These are phyloP conservation scores for Closterium sp. DNA, from an alignment of 139 green algal genomes.

Conservation along the genomic window DNA sequence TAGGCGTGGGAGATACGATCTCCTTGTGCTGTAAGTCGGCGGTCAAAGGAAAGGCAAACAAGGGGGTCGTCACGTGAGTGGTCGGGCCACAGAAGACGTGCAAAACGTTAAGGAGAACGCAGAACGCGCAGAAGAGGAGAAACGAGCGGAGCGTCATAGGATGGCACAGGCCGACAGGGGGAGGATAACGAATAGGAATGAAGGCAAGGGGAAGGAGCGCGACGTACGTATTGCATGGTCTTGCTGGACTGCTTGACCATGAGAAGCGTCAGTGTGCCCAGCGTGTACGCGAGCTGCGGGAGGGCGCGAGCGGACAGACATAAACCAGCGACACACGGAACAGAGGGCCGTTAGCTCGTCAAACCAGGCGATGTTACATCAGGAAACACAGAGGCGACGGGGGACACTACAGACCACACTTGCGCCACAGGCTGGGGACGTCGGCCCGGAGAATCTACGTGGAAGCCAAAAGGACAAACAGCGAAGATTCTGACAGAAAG, in stretches of 20 bases:
- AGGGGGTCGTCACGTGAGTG: too few species aligned
- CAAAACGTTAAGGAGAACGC: too few species aligned
- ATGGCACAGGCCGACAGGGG: background rate
- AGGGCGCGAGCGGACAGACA: background rate
- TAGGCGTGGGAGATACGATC: too few species aligned
- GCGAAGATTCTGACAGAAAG: too few species aligned
- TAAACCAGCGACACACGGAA: background rate
- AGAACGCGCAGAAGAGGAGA: background rate
- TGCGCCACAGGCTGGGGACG: too few species aligned
- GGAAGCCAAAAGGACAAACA: too few species aligned
- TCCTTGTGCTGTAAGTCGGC: too few species aligned
- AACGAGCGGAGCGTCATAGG: background rate
- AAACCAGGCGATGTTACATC: background rate
- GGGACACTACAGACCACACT: too few species aligned
- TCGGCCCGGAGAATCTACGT: too few species aligned
- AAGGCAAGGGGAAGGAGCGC: background rate
- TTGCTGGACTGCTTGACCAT: slow-evolving; percentile 12
- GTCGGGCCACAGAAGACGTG: too few species aligned
- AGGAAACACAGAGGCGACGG: background rate
- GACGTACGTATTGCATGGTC: slow-evolving; percentile 12
- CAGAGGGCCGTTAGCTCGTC: background rate
- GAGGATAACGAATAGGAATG: background rate
- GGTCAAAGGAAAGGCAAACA: too few species aligned
- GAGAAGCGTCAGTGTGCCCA: slow-evolving; percentile 5
- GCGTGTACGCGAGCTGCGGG: slow-evolving; percentile 20